phyloP scores from a whole-genome alignment of 768 basidiomycete genomes.

The Kwoniella europaea region DNA sequence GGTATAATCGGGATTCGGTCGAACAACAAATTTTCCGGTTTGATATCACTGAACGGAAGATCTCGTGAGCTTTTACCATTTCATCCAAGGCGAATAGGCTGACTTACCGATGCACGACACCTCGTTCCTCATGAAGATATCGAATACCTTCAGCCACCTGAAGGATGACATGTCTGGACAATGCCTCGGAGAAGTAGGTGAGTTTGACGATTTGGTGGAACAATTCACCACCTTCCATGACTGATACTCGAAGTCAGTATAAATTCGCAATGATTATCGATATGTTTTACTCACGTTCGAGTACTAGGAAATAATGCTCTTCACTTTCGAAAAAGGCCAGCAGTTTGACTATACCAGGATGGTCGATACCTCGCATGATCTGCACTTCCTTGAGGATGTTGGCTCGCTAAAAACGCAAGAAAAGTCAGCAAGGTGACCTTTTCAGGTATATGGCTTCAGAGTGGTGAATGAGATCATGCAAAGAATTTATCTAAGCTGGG shows the following conservation, averaged over 20 bases:
- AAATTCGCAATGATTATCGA: background rate
- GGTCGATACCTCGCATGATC: conserved; percentile 94
- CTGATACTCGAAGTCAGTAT: conserved; percentile 59
- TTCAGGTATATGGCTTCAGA: background rate
- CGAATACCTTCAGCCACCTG: conserved; percentile 89
- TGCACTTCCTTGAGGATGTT: conserved; percentile 99
- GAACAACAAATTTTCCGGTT: conserved; percentile 96
- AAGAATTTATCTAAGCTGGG: background rate
- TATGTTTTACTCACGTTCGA: conserved; percentile 71
- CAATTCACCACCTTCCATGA: conserved; percentile 96
- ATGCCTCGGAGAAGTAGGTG: conserved; percentile 96
- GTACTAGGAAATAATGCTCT: conserved; percentile 90
- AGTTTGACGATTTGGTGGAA: conserved; percentile 82
- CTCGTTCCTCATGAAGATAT: conserved; percentile 95
- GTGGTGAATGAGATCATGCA: background rate
- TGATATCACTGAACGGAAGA: conserved; percentile 72
- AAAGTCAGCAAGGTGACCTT: background rate
- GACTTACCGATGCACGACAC: conserved; percentile 85
- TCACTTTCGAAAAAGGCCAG: conserved; percentile 87
- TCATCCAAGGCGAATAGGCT: background rate
- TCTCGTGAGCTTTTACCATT: background rate
- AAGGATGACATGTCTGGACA: conserved; percentile 94
- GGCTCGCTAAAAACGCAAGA: conserved; percentile 69
- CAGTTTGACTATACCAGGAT: conserved; percentile 91
- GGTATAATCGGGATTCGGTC: conserved; percentile 89